These are phyloP conservation scores for Hypoxylon sp. DNA, from an alignment of 2,329 filamentous ascomycete species.

Conservation along the genomic window DNA sequence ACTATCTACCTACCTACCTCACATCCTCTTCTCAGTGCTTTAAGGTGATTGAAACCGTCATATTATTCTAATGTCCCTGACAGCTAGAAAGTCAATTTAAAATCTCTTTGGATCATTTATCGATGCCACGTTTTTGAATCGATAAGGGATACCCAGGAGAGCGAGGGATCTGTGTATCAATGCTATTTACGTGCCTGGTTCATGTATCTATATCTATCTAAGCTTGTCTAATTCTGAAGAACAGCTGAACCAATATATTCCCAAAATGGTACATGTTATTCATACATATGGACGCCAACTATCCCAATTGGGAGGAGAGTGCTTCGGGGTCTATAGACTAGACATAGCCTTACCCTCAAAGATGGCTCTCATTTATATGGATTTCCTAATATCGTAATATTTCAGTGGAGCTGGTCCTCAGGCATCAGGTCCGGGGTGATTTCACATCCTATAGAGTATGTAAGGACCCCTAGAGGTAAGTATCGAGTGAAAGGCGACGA, in stretches of 20 bases:
- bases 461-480: neutral
- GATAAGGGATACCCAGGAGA: constrained; percentile 8
- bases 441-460: neutral
- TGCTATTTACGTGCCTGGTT: constrained; percentile 14
- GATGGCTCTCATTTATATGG: neutral
- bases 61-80: neutral
- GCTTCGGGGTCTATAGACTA: neutral
- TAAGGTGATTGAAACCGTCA: neutral
- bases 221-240: neutral
- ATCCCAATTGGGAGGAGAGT: neutral
- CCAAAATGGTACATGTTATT: neutral
- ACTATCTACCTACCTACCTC: no score
- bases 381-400: neutral
- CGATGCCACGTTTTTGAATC: constrained; percentile 7
- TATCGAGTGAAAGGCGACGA: neutral
- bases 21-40: neutral
- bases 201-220: constrained; percentile 25
- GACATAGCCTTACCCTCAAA: neutral
- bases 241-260: neutral
- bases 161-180: constrained; percentile 23
- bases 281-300: neutral
- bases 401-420: neutral
- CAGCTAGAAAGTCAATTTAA: neutral
- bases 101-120: neutral
- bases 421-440: neutral